A percentile compares a stretch with the other conserved stretches of the same genome.
phyloP scores from a whole-genome alignment of 768 basidiomycete genomes.

The Trametes meyenii region DNA sequence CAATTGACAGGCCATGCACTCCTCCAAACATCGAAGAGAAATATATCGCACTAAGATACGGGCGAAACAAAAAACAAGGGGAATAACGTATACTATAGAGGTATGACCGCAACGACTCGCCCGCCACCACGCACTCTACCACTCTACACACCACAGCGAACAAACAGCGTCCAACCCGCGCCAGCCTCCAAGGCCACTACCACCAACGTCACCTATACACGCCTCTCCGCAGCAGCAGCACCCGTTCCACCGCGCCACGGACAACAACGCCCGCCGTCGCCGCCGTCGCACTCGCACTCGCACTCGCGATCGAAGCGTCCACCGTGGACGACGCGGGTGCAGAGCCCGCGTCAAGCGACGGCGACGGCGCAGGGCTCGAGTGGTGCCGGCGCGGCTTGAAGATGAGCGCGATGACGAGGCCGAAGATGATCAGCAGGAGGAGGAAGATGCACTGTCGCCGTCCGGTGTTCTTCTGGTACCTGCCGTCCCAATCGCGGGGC shows the following conservation, averaged over 20 bases:
- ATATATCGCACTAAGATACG: conserved; percentile 9
- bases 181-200: not conserved
- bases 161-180: no score
- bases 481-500: conserved; percentile 33
- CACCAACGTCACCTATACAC: conserved; percentile 5
- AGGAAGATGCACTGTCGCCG: conserved; percentile 93
- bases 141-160: not conserved
- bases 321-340: conserved; percentile 67
- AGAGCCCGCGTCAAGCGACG: conserved; percentile 26
- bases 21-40: not conserved
- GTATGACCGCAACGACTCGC: not conserved
- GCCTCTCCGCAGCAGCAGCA: not conserved
- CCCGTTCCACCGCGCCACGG: not conserved
- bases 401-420: conserved; percentile 83
- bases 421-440: conserved; percentile 86
- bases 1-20: no score
- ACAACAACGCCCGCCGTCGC: not conserved
- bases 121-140: not conserved
- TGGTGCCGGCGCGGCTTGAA: conserved; percentile 81
- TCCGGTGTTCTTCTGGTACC: conserved; percentile 94
- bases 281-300: conserved; percentile 20
- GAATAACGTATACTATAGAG: conserved; percentile 1
- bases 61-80: not conserved
- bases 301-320: conserved; percentile 41
- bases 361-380: not conserved